Base-by-base conservation (phyloP, 1,284 basidiomycete species). In the Earliella scabrosa region DNA sequence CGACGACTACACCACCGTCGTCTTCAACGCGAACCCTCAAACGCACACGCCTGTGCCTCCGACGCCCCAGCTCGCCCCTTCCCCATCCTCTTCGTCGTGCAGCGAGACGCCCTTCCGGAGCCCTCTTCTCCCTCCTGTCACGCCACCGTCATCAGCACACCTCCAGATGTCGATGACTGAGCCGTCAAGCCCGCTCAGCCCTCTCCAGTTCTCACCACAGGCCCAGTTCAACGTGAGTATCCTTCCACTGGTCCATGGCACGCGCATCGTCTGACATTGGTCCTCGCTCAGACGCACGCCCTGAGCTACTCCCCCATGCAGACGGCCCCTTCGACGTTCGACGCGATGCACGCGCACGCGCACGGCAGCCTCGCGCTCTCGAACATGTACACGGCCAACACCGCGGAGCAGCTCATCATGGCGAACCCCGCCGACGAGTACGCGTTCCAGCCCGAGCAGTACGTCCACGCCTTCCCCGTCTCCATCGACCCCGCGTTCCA, bases 11-110 rank as follows among this genome's bases (percentile, higher is more conserved):
- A 45, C 59, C 38, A 63, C 57, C 10, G 26, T 29, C 13, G 52
- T 63, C 43, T 65, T 63, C 50, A 52, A 65, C 50, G 18, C 49
- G 18, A 59, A 50, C 38, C 20, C 45, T 11, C 51, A 52, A n/a
- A n/a, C n/a, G 53, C 56, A 45, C 41, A 27, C 41, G 8, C 48
- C 52, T 48, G 31, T 41, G 10, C 11, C 45, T n/a, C 34, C 36
- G 11, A 45, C 49, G 9, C 41, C 57, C 2, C 24, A 38, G 23
- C 39, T 40, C 36, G 35, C 29, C 43, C 38, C 38, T 23, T 41
- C 39, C 4, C 39, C 36, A 20, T 20, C 36, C 36, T 10, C 21
- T 1, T 44, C 47, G 18, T 20, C 54, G 3, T 41, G 1, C 39
- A 9, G 31, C 20, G 60, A 54, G 32, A 41, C 43, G 6, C 54